These are phyloP conservation scores for Camelina neglecta DNA, from an alignment of 345 rosid genomes.

Conservation along the genomic window DNA sequence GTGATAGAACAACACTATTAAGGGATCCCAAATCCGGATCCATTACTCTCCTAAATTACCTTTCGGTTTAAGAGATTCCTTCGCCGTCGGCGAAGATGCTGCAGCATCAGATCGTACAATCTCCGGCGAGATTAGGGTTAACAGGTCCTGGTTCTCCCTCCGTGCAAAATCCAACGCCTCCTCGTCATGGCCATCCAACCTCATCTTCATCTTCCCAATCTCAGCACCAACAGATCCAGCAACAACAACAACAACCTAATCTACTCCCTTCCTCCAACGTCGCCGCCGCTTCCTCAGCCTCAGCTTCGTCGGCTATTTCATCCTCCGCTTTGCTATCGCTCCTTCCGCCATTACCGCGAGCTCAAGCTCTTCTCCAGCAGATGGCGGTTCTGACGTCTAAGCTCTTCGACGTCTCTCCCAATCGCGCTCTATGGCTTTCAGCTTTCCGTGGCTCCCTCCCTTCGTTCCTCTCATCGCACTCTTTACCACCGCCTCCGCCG, in stretches of 20 bases:
- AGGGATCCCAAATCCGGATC: no score
- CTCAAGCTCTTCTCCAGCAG: slow-evolving; percentile 83
- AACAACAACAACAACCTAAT: slow-evolving; percentile 39
- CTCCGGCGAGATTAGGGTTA: slow-evolving; percentile 90
- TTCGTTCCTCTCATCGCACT: slow-evolving; percentile 66
- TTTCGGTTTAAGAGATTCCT: not conserved
- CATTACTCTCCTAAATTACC: not conserved
- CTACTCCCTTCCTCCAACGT: slow-evolving; percentile 40
- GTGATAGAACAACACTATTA: no score
- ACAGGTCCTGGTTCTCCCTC: slow-evolving; percentile 80
- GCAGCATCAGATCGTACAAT: slow-evolving; percentile 81
- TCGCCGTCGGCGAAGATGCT: slow-evolving; percentile 57
- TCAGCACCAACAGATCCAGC: slow-evolving; percentile 43
- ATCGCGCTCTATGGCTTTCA: slow-evolving; percentile 74
- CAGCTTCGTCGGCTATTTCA: slow-evolving; percentile 48
- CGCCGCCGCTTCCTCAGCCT: slow-evolving; percentile 18
- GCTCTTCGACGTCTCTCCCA: slow-evolving; percentile 81
- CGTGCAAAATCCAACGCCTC: slow-evolving; percentile 66
- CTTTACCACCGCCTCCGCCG: slow-evolving; percentile 55
- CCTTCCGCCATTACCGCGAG: slow-evolving; percentile 90
- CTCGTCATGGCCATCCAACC: slow-evolving; percentile 56
- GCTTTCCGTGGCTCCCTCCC: slow-evolving; percentile 83
- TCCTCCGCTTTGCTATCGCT: slow-evolving; percentile 77
- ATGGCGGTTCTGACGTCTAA: slow-evolving; percentile 76
- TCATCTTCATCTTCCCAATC: slow-evolving; percentile 49